Base-by-base conservation (phyloP, 371 early-diverging fungal genomes). In the Mortierella sp. region DNA sequence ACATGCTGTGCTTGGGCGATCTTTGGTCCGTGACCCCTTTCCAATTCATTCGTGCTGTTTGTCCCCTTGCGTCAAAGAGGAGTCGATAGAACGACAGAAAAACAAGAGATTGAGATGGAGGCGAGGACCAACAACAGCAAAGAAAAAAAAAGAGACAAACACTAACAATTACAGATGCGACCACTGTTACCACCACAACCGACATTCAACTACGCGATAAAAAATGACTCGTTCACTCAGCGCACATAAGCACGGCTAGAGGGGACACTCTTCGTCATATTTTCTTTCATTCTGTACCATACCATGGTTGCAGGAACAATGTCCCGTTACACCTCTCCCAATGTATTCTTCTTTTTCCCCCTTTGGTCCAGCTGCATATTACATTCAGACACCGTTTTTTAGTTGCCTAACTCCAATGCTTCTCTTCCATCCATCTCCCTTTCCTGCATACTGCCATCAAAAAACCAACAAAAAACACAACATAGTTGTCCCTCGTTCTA, bases 11-110 rank as follows among this genome's bases (percentile, higher is more conserved):
- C 60, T 60, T 60, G 60, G 60, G 60, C 60, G 60, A 60, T 60
- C 60, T 60, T 60, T 60, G 60, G 60, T 60, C 60, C 60, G 60
- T 60, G 60, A 60, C 60, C 60, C 60, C 32, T 32, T 60, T 60
- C 60, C 60, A 60, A 16, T 60, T 60, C 60, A 16, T 16, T 60
- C 60, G 58, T n/a, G 60, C 35, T 60, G 32, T 32, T 60, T 60
- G 4, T 60, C 60, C 3, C 58, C 4, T 32, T 60, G 60, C 0
- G 60, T 60, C 27, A 32, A 60, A 3, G 60, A 58, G 58, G 58
- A 21, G 16, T 60, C 32, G 60, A 60, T 32, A 29, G 32, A 60
- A 32, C 32, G 11, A 60, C n/a, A n/a, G 11, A 27, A n/a, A 27
- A 27, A 56, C 11, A 56, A 27, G 29, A 6, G 29, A 32, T 60